phyloP scores from a whole-genome alignment of 306 rosid species.

The Erythrophleum fordii region DNA sequence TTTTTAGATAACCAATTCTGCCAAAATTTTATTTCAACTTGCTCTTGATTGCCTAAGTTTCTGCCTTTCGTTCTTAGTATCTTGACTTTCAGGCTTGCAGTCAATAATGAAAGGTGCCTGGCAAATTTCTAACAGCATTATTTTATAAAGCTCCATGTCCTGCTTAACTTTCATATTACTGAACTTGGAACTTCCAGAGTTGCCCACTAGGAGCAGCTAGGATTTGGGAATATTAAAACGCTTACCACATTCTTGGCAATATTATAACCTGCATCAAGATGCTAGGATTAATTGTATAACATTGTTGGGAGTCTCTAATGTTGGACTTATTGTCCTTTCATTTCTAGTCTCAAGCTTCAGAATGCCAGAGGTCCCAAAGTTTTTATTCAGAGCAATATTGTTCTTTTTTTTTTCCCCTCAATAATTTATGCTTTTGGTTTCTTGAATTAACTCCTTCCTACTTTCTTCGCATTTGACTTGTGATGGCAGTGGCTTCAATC shows the following conservation, averaged over 20 bases:
- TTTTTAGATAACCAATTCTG: background rate
- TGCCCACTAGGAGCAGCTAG: background rate
- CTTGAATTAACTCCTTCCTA: no score
- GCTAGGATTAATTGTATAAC: background rate
- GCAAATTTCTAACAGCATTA: background rate
- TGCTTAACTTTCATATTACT: background rate
- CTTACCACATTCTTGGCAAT: background rate
- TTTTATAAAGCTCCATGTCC: background rate
- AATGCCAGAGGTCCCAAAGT: background rate
- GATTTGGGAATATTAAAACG: background rate
- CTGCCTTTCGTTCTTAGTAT: background rate
- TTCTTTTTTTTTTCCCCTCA: background rate
- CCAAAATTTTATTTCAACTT: background rate
- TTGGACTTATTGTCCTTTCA: background rate
- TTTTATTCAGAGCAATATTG: background rate
- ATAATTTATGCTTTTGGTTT: slow-evolving; percentile 26
- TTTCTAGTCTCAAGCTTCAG: background rate
- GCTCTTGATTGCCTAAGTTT: background rate
- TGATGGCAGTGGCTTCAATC: no score
- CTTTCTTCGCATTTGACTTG: no score
- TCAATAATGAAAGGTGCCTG: background rate
- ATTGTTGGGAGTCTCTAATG: background rate
- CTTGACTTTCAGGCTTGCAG: background rate
- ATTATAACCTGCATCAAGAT: background rate
- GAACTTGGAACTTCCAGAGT: background rate